Evolutionary conservation across 805 yeast species (phyloP).

Genomic region (Saccharomyces paradoxus): DNA sequence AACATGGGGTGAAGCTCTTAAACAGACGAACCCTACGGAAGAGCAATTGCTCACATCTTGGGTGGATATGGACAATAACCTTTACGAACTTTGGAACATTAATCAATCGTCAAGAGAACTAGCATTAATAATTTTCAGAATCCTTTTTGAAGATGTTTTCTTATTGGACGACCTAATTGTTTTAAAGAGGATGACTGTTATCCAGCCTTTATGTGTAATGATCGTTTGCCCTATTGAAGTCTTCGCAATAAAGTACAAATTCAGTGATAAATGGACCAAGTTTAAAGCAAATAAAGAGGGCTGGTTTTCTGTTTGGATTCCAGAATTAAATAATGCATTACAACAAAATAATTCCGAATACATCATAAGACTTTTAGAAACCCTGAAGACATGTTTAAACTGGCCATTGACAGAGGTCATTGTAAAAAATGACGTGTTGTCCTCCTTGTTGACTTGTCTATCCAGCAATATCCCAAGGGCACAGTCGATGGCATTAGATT

Average conservation of each 20-base stretch:
- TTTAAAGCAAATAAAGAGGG: constrained; percentile 72
- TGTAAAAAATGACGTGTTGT: constrained; percentile 55
- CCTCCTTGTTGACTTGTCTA: constrained; percentile 53
- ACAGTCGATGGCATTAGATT: constrained; percentile 79
- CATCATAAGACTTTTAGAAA: constrained; percentile 63
- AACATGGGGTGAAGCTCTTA: constrained; percentile 76
- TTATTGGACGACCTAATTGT: constrained; percentile 88
- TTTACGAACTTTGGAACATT: constrained; percentile 66
- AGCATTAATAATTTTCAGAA: constrained; percentile 68
- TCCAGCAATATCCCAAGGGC: constrained; percentile 54
- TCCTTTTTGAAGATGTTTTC: constrained; percentile 87
- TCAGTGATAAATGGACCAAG: constrained; percentile 37
- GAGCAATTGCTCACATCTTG: constrained; percentile 59
- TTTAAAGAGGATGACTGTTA: constrained; percentile 62
- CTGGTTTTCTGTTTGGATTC: constrained; percentile 74
- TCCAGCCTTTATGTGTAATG: constrained; percentile 78
- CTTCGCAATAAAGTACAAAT: constrained; percentile 53
- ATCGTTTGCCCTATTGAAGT: constrained; percentile 65
- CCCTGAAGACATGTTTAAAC: constrained; percentile 80
- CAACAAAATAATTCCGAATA: constrained; percentile 37
- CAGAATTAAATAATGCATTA: constrained; percentile 42
- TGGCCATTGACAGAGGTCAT: constrained; percentile 83
- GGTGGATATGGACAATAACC: constrained; percentile 76
- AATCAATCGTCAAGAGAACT: constrained; percentile 63
- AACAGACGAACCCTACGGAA: constrained; percentile 22